Base-by-base conservation (phyloP, 345 rosid genomes). In the Capsella bursapastoris region DNA sequence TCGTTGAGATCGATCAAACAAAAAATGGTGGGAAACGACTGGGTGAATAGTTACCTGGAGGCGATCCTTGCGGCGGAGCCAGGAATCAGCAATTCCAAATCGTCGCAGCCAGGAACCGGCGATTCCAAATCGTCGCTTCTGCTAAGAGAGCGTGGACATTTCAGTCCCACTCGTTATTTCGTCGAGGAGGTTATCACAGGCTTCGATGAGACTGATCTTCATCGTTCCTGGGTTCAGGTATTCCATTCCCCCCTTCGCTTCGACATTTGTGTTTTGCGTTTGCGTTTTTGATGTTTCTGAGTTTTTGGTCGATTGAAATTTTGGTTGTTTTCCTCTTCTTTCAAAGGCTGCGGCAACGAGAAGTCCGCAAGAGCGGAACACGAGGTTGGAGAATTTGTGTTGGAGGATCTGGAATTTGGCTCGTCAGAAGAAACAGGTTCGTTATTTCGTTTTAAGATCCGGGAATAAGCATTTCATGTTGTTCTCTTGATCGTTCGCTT, bases 331-430 rank as follows among this genome's bases (percentile, higher is more conserved):
- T 58, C 6, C 3, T 35, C 5, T 6, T 60, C 9, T 9, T 34
- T 27, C 0, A 7, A 51, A 88, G 97, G 97, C 97, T 71, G 85
- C 92, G 50, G 90, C 97, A 5, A 90, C 94, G 4, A 89, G 89
- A 75, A 86, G 90, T 76, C 89, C 94, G 18, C 90, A 83, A 74
- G 97, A 90, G 79, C 84, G 94, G 74, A 90, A 90, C 66, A 90
- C 90, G 7, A 87, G 94, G 71, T 74, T 90, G 87, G 97, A 90
- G 88, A 90, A 90, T 69, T 77, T 90, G 82, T 87, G 94, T 61
- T 90, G 97, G 97, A 84, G 94, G 87, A 90, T 90, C 74, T 90
- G 92, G 97, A 89, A 90, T 84, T 43, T 87, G 81, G 97, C 97
- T 83, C 92, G 92, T 56, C 83, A 86, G 78, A 90, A 90, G 92